Evolutionary conservation across 139 green algal species (phyloP), one percentile per base, ranked within the genome.

Genomic region (Medakamo hakoo): DNA sequence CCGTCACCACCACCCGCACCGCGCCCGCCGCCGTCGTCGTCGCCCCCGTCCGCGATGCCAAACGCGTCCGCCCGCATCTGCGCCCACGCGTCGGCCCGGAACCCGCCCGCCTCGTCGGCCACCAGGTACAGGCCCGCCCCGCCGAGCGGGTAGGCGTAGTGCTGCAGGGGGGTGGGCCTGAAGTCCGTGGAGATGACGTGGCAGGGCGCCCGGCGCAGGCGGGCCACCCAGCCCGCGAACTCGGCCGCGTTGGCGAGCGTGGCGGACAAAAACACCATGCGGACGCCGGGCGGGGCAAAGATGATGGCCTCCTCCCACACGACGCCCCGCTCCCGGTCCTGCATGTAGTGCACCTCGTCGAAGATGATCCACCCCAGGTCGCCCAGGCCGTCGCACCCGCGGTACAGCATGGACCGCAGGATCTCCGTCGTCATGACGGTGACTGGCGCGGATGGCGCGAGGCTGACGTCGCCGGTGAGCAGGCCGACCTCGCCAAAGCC

Each of bases 391-490:
- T 91, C 82, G 3, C 71, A 77, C 23, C 86, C 86, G 9, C 74
- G 71, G 67, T 93, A 93, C 19, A 94, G 73, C 86, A 94, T 93
- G 57, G 60, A 78, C 1, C 86, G 73, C 49, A 94, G 69, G 62
- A 94, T 93, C 71, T 94, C 86, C 16, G 86, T 94, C 2, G 86
- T 94, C 86, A 94, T 93, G 26, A 94, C 87, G 27, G 93, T 69
- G 76, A 81, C 92, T 1, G 64, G 65, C 3, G 86, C 84, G 40
- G 89, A 76, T 5, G 86, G 84, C 52, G 83, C 86, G 65, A 94
- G 86, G 48, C 74, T 86, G 20, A 93, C 77, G 55, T 94, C 86
- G 0, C 86, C 86, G 20, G 86, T 94, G 66, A 94, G 81, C 28
- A 94, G 62, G 4, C 86, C 86, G 61, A 88, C 82, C 63, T 88